Conservation (phyloP, 2,329 filamentous ascomycete species). For the Aspergillus fumigatiaffinis region DNA sequence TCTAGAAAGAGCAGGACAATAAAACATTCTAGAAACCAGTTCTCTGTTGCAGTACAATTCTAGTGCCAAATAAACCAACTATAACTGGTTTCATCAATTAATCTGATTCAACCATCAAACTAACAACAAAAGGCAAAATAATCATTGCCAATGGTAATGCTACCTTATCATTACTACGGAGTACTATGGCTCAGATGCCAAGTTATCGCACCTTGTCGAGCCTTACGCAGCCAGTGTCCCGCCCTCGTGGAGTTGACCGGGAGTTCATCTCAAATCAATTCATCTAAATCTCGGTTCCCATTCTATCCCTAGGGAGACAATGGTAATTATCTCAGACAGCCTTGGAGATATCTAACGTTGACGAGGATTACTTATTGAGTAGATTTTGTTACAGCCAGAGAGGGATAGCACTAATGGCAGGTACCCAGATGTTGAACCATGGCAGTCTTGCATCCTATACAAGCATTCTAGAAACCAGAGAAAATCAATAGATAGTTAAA, state of each 20-base stretch:
- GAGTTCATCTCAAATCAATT: not conserved
- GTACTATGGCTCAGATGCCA: too few species aligned
- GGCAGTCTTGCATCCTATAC: not conserved
- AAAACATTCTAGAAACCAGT: not conserved
- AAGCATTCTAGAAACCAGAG: not conserved
- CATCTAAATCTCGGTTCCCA: not conserved
- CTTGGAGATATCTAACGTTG: not conserved
- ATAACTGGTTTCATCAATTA: too few species aligned
- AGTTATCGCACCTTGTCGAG: not conserved
- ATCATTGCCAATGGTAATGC: not conserved
- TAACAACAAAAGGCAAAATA: too few species aligned
- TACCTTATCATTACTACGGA: too few species aligned
- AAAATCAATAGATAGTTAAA: not conserved
- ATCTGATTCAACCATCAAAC: too few species aligned
- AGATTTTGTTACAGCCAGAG: not conserved
- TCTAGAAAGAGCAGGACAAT: not conserved
- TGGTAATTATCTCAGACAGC: too few species aligned
- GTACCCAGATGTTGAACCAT: not conserved
- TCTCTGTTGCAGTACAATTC: not conserved
- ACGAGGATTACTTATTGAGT: not conserved
- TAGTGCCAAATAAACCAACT: not conserved
- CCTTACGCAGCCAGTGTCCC: not conserved
- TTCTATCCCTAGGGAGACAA: not conserved
- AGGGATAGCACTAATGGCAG: not conserved
- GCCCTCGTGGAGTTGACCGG: not conserved